These are phyloP conservation scores for Kodamaea kakaduensis DNA, from an alignment of 805 yeast species.

Conservation along the genomic window DNA sequence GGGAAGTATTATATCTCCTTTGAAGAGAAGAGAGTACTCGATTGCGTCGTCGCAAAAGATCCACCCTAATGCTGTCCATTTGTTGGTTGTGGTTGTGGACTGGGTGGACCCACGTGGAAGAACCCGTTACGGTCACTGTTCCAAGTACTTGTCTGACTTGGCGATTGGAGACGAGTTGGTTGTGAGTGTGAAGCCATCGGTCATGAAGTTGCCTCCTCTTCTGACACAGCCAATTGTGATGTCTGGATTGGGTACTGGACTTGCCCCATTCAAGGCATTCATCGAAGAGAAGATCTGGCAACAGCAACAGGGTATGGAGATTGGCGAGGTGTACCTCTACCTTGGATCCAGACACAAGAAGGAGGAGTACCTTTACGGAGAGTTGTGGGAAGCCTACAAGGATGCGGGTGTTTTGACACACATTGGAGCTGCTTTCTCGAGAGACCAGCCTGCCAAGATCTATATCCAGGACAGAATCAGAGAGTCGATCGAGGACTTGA, in stretches of 20 bases:
- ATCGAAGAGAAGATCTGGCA: constrained; percentile 95
- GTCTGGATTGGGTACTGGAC: constrained; percentile 97
- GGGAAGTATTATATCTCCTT: constrained; percentile 64
- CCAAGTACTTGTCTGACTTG: constrained; percentile 82
- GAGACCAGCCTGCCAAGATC: constrained; percentile 93
- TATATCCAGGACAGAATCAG: constrained; percentile 93
- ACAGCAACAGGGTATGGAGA: constrained; percentile 77
- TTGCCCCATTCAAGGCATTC: constrained; percentile 97
- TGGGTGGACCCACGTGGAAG: constrained; percentile 88
- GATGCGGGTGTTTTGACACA: constrained; percentile 90
- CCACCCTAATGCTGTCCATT: constrained; percentile 87
- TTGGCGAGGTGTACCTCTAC: constrained; percentile 84
- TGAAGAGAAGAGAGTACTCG: constrained; percentile 96
- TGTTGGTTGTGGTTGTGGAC: constrained; percentile 91
- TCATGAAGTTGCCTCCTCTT: constrained; percentile 89
- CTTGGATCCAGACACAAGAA: constrained; percentile 93
- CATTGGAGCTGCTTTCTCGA: constrained; percentile 95
- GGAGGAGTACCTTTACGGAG: constrained; percentile 95
- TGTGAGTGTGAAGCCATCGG: constrained; percentile 94
- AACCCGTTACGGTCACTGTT: constrained; percentile 89
- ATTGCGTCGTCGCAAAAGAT: constrained; percentile 93
- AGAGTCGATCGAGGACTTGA: constrained; percentile 66
- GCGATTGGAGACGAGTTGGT: constrained; percentile 78
- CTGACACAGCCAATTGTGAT: constrained; percentile 87
- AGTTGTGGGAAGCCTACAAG: constrained; percentile 93